A percentile compares a stretch with the other conserved stretches of the same genome.
phyloP scores from a whole-genome alignment of 805 yeast genomes.

The Tetrapisispora iriomotensis region DNA sequence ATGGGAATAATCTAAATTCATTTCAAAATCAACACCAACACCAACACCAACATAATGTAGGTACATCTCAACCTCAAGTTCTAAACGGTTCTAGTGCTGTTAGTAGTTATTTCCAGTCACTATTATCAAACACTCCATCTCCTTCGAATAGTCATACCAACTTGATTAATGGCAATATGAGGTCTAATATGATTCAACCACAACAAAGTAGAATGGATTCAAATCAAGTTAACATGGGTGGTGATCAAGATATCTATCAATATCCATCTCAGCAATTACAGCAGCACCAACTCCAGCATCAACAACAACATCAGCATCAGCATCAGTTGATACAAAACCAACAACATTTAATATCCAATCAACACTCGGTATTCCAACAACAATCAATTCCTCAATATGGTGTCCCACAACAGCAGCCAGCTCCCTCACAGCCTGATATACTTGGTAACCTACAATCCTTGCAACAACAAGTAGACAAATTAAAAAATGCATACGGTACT shows the following conservation, averaged over 20 bases:
- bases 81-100: slow-evolving; percentile 21
- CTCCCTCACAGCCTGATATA: slow-evolving; percentile 33
- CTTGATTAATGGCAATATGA: slow-evolving; percentile 1
- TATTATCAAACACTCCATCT: slow-evolving; percentile 23
- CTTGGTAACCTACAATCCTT: slow-evolving; percentile 56
- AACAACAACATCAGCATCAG: slow-evolving; percentile 9
- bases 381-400: slow-evolving; percentile 10
- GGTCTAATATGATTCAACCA: not conserved
- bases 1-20: not conserved
- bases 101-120: slow-evolving; percentile 21
- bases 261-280: no score
- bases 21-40: slow-evolving; percentile 12
- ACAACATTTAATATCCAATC: no score
- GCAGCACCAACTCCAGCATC: slow-evolving; percentile 7
- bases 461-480: slow-evolving; percentile 59
- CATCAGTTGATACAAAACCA: slow-evolving; percentile 14
- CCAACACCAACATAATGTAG: slow-evolving; percentile 5
- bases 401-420: slow-evolving; percentile 29
- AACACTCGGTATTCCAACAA: slow-evolving; percentile 7
- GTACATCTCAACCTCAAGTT: slow-evolving; percentile 10
- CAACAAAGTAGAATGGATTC: not conserved
- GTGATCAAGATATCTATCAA: no score
- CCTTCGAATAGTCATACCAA: slow-evolving; percentile 16
- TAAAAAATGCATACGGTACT: slow-evolving; percentile 27
- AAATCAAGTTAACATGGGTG: not conserved